Conservation (phyloP, 2,329 filamentous ascomycete species). For the Cryphonectria carpinicola region DNA sequence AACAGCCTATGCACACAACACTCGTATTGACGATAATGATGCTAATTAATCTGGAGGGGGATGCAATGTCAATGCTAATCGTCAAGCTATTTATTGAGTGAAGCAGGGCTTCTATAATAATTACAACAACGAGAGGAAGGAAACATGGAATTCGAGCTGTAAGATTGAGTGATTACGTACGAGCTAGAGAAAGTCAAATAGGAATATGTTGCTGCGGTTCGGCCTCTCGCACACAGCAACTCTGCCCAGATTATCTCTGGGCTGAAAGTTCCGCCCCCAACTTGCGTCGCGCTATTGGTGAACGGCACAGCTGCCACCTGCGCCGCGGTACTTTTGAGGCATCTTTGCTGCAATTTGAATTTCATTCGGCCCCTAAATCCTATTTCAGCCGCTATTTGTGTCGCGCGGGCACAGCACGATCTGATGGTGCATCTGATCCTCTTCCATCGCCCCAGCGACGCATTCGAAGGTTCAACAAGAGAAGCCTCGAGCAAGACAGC, state of each 20-base stretch:
- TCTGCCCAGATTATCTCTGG: not conserved
- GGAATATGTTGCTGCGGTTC: not conserved
- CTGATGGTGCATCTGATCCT: not conserved
- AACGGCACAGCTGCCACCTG: not conserved
- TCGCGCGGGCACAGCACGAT: not conserved
- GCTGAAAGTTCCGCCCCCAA: slow-evolving; percentile 11
- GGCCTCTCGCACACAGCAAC: not conserved
- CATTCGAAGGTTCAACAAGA: not conserved
- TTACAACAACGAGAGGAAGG: not conserved
- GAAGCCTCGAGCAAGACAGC: not conserved
- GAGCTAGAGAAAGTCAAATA: not conserved
- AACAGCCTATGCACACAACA: not conserved
- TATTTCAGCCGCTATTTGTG: slow-evolving; percentile 11
- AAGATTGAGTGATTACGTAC: not conserved
- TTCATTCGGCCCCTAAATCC: not conserved
- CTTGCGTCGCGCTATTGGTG: not conserved
- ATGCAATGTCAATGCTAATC: not conserved
- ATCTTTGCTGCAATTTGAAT: not conserved
- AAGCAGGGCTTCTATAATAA: not conserved
- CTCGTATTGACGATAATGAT: not conserved
- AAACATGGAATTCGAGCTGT: not conserved
- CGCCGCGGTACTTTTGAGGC: not conserved
- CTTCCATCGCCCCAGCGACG: not conserved
- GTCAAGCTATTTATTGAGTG: not conserved
- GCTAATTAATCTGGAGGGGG: not conserved